Base-by-base conservation (phyloP, 805 yeast species). In the Metschnikowia baotianmanensis region DNA sequence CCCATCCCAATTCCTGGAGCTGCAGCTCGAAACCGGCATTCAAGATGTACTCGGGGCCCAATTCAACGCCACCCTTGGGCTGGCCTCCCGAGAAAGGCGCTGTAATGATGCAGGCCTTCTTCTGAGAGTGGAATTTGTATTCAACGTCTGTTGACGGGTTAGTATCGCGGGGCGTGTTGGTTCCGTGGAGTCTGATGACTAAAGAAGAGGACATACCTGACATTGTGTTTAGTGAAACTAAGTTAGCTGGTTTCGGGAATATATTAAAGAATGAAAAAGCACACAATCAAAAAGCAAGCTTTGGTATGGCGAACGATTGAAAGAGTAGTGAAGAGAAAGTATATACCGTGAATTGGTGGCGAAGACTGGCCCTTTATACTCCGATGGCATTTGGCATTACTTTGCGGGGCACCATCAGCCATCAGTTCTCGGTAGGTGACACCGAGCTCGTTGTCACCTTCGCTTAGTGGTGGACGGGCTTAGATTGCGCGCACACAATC, bases 21-120 rank as follows among this genome's bases (percentile, higher is more conserved):
- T 85, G 84, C 19, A 70, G 50, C 46, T 76, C 69, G 43, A 91
- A 70, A 4, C 96, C 96, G 39, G 78, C 76, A 46, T 83, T 75
- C 34, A 89, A 62, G 50, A 91, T 69, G 62, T 78, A 83, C 45
- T 80, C 76, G n/a, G 99, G 98, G 25, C 97, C 99, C 36, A 79
- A 75, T 58, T 91, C 99, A 28, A 91, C 97, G 48, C 99, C 99
- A 18, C 81, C 76, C 58, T 87, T 86, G 29, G 88, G 90, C 63
- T 91, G 99, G 46, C 99, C 99, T 18, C 97, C 98, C 26, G 89
- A 79, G 65, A 91, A 93, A 38, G 98, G 98, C 0, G 96, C 97
- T 15, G 82, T 72, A 45, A 93, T 78, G 39, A 91, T 69, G n/a
- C 88, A 76, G 26, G 81, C 77, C 38, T 76, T 69, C 53, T 72